phyloP scores from a whole-genome alignment of 345 rosid species.

The Eucalyptus tenuipes region DNA sequence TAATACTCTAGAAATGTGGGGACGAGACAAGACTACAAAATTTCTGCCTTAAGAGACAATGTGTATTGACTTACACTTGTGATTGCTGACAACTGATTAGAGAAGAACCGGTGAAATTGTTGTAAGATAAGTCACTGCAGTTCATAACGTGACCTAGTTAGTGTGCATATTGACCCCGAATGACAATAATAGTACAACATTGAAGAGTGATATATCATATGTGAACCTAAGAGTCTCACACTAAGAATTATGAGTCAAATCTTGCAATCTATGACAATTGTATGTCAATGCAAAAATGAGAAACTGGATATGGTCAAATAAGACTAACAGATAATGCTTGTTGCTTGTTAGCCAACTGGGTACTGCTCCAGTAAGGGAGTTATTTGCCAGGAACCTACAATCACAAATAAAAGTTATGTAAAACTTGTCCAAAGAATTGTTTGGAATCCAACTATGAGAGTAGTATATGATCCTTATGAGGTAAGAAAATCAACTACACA shows the following conservation, averaged over 20 bases:
- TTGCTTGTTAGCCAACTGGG: constrained; percentile 32
- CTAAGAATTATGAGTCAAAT: neutral
- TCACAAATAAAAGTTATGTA: neutral
- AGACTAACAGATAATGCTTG: constrained; percentile 22
- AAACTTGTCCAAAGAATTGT: neutral
- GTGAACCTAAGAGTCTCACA: neutral
- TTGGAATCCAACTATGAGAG: neutral
- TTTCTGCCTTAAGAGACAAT: neutral
- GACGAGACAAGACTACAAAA: neutral
- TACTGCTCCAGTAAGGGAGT: constrained; percentile 56
- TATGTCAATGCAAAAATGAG: neutral
- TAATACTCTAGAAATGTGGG: neutral
- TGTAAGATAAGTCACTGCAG: constrained; percentile 76
- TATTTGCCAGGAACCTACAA: constrained; percentile 59
- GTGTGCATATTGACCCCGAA: neutral
- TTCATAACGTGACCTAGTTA: neutral
- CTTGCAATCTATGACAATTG: neutral
- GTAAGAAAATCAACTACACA: neutral
- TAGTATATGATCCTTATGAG: neutral
- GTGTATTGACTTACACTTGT: constrained; percentile 25
- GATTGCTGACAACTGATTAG: constrained; percentile 21
- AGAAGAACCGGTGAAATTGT: constrained; percentile 54
- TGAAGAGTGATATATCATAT: neutral
- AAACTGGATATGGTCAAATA: neutral
- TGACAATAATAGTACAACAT: neutral